These are phyloP conservation scores for Annulohypoxylon moriforme DNA, from an alignment of 495 filamentous ascomycete species.

Conservation along the genomic window DNA sequence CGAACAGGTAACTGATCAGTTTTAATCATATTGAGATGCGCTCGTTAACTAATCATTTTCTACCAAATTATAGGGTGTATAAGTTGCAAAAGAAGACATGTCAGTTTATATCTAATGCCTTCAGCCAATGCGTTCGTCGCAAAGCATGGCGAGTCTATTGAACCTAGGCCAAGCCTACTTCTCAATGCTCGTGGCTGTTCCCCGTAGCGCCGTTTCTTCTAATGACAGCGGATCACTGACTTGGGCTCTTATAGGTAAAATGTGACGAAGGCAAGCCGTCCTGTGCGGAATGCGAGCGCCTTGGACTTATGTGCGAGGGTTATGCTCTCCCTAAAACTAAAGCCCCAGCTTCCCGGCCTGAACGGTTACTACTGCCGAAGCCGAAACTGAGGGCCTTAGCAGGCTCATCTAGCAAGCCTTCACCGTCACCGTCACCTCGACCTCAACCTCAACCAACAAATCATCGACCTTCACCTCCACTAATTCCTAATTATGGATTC, in stretches of 20 bases:
- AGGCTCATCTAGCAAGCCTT: constrained; percentile 1
- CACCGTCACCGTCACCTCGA: no score
- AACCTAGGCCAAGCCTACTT: not conserved
- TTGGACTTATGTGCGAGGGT: constrained; percentile 44
- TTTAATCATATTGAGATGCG: constrained; percentile 7
- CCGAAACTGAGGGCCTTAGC: constrained; percentile 33
- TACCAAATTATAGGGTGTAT: constrained; percentile 32
- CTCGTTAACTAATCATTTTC: constrained; percentile 22
- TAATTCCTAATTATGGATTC: constrained; percentile 35
- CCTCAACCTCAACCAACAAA: constrained; percentile 19
- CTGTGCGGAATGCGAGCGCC: constrained; percentile 44
- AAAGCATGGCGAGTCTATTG: not conserved
- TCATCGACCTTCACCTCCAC: constrained; percentile 4
- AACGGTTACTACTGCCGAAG: constrained; percentile 40
- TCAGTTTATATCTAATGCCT: constrained; percentile 20
- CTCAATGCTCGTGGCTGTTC: not conserved
- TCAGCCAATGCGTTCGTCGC: not conserved
- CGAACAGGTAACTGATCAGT: constrained; percentile 37
- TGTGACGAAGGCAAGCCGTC: constrained; percentile 45
- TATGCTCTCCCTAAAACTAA: constrained; percentile 41
- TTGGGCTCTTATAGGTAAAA: constrained; percentile 34
- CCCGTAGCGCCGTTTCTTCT: not conserved
- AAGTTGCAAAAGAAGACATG: constrained; percentile 46
- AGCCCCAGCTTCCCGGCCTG: constrained; percentile 15
- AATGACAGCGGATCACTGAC: constrained; percentile 19